Evolutionary conservation across 164 flowering plant species (phyloP), one percentile per base, ranked within the genome.

Genomic region (Brasenia schreberi): DNA sequence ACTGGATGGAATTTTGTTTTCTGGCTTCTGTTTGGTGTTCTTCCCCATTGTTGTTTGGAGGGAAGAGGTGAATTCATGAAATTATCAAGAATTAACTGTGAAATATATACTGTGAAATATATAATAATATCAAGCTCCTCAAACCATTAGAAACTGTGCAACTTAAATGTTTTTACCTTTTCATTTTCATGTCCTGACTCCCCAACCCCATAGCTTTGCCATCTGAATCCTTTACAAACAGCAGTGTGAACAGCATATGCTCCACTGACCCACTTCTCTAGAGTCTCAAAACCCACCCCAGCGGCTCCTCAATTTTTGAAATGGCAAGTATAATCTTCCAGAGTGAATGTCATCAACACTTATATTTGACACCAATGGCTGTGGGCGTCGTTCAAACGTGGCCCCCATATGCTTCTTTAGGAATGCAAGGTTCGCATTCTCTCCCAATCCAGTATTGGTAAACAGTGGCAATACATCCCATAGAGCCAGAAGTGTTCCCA

Each of bases 211-310:
- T n/a, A 95, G 81, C 68, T 90, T 87, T 66, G n/a, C 99, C 99
- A 63, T 90, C 92, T 59, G 94, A 79, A 70, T 95, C 99, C 79
- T 78, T 88, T 69, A 95, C 89, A 90, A 63, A 95, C 88, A 75
- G 99, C 97, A 66, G 84, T 42, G 75, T 92, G 99, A 73, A 97
- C 99, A 53, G 91, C 99, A 82, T 87, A 92, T 67, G 99, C 69
- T 67, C 99, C 99, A 69, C 83, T 81, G 18, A 90, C 99, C 99
- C 97, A 95, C 79, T 95, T 95, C 83, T 92, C 97, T 60, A 95
- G 70, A 33, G 97, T 90, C 80, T 95, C 97, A 76, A 95, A 95
- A 70, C 99, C 99, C 75, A 97, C 99, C 99, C 97, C 27, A n/a
- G n/a, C n/a, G n/a, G n/a, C n/a, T n/a, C n/a, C n/a, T n/a, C n/a